Conservation (phyloP, 805 yeast genomes). For the Saccharomycopsis fermentans region DNA sequence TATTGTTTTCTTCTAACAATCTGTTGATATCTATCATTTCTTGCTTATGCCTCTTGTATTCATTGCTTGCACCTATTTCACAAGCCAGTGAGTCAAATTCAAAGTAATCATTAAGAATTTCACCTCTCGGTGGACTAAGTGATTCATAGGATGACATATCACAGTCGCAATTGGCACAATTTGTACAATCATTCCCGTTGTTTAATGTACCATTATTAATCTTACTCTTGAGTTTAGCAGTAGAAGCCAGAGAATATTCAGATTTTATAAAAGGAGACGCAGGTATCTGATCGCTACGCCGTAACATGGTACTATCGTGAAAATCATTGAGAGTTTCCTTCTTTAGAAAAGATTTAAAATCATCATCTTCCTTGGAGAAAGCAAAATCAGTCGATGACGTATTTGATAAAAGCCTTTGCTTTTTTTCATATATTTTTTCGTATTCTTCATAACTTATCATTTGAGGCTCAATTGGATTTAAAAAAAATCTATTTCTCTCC, state of each 20-base stretch:
- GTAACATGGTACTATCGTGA: no score
- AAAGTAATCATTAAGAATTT: not conserved
- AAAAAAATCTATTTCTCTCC: slow-evolving; percentile 2
- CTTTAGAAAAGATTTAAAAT: no score
- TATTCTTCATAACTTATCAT: not conserved
- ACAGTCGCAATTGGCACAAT: not conserved
- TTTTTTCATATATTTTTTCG: not conserved
- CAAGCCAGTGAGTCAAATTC: not conserved
- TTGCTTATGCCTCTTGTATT: not conserved
- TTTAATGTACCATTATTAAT: not conserved
- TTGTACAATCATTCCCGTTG: not conserved
- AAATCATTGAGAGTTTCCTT: no score
- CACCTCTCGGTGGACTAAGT: not conserved
- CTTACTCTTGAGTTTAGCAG: not conserved
- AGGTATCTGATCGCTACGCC: not conserved
- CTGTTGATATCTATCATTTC: not conserved
- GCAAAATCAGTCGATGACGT: not conserved
- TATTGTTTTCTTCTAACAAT: not conserved
- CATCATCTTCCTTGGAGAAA: not conserved
- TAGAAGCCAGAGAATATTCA: not conserved
- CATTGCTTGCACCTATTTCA: not conserved
- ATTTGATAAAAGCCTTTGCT: not conserved
- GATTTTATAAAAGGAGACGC: not conserved
- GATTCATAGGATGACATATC: not conserved
- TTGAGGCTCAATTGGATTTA: slow-evolving; percentile 7